A percentile compares a stretch with the other conserved stretches of the same genome.
phyloP scores from a whole-genome alignment of 306 rosid genomes.

The Calophaca sinica region DNA sequence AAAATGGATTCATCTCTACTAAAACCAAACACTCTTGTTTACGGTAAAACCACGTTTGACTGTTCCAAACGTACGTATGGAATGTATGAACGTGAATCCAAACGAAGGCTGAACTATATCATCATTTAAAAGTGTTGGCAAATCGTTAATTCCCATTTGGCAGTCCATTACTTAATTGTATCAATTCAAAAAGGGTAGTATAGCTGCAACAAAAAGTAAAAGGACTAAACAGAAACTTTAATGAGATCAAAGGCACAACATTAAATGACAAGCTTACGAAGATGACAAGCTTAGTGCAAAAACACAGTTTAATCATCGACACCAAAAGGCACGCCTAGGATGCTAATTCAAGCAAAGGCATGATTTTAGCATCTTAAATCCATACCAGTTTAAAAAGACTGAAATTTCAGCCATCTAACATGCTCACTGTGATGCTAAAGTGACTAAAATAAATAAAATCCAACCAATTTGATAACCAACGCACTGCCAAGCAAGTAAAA shows the following conservation, averaged over 20 bases:
- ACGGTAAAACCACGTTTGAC: too few species aligned
- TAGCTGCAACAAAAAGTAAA: neutral
- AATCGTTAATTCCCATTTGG: constrained; percentile 14
- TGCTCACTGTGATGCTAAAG: neutral
- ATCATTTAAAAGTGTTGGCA: constrained; percentile 8
- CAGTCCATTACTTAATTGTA: neutral
- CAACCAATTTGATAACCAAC: constrained; percentile 9
- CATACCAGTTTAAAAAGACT: neutral
- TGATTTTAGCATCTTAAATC: neutral
- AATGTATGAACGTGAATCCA: too few species aligned
- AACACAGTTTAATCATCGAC: neutral
- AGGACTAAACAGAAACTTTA: neutral
- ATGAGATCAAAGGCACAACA: too few species aligned
- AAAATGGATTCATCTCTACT: too few species aligned
- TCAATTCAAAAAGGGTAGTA: neutral
- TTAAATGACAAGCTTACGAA: too few species aligned
- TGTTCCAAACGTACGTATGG: too few species aligned
- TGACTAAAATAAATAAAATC: neutral
- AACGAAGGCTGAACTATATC: neutral
- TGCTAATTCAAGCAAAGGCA: neutral
- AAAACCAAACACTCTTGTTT: too few species aligned
- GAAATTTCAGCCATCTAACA: neutral
- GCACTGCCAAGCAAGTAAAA: neutral
- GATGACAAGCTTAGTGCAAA: neutral
- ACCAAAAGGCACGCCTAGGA: neutral